Conservation (phyloP, 495 filamentous ascomycete genomes). For the Daldinia vernicosa region DNA sequence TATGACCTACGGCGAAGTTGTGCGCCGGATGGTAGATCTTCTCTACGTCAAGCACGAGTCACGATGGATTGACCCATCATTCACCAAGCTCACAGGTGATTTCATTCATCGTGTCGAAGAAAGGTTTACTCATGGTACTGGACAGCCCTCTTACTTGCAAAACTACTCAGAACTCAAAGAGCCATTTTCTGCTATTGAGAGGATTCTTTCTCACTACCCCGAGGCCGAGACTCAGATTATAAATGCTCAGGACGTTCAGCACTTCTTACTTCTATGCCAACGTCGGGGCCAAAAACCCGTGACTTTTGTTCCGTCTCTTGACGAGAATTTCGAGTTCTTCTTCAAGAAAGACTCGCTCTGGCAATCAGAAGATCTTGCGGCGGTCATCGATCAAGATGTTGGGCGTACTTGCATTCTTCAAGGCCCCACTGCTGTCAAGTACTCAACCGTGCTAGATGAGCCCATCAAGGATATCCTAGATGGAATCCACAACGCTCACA, state of each 20-base stretch:
- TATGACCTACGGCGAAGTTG: constrained; percentile 95
- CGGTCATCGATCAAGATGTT: constrained; percentile 94
- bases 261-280: constrained; percentile 93
- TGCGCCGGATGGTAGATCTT: constrained; percentile 92
- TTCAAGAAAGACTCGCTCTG: constrained; percentile 99
- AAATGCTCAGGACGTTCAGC: constrained; percentile 95
- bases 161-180: constrained; percentile 87
- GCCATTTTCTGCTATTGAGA: constrained; percentile 78
- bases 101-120: constrained; percentile 97
- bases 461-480: constrained; percentile 93
- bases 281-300: constrained; percentile 94
- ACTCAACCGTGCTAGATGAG: constrained; percentile 87
- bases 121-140: constrained; percentile 76
- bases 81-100: constrained; percentile 83
- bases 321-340: constrained; percentile 96
- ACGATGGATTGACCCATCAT: constrained; percentile 91
- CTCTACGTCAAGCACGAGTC: constrained; percentile 95
- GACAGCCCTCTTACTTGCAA: constrained; percentile 79
- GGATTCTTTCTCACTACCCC: constrained; percentile 82
- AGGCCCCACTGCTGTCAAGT: constrained; percentile 91
- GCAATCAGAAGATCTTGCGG: constrained; percentile 97
- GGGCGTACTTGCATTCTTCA: constrained; percentile 94
- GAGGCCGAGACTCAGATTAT: constrained; percentile 90
- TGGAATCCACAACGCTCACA: constrained; percentile 86
- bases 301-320: constrained; percentile 90